A percentile compares a stretch with the other conserved stretches of the same genome.
These are phyloP conservation scores for Trichophyton rubrum DNA, from an alignment of 2,329 filamentous ascomycete genomes.

Conservation along the genomic window DNA sequence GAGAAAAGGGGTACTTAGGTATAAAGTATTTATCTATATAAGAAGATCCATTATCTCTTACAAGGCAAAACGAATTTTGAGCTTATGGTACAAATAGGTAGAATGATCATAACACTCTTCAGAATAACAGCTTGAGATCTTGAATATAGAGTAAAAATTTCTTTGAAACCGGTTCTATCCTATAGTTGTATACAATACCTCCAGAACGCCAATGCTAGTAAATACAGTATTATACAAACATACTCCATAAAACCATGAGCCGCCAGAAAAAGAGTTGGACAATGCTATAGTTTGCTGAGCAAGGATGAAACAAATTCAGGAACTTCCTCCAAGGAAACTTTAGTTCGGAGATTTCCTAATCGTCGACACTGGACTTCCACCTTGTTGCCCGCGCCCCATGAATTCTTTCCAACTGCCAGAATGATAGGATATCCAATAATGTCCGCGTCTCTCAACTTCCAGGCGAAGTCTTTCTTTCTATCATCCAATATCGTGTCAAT, in stretches of 20 bases:
- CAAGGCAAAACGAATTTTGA: too few species aligned
- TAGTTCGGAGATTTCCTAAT: constrained; percentile 46
- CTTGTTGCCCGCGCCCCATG: constrained; percentile 46
- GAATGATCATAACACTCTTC: too few species aligned
- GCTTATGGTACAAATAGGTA: too few species aligned
- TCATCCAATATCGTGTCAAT: constrained; percentile 67
- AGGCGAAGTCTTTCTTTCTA: constrained; percentile 53
- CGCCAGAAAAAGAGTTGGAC: neutral
- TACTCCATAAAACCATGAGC: neutral
- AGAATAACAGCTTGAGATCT: neutral
- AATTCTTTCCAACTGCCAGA: constrained; percentile 61
- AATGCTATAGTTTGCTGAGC: constrained; percentile 39
- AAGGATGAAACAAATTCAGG: constrained; percentile 36
- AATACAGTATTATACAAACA: neutral
- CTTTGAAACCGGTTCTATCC: neutral
- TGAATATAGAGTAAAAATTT: neutral
- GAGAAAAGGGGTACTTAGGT: too few species aligned
- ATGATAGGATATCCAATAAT: constrained; percentile 76
- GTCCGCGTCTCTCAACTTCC: constrained; percentile 87
- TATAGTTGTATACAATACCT: neutral
- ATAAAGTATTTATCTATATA: too few species aligned
- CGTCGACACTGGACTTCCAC: constrained; percentile 70
- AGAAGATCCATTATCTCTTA: too few species aligned
- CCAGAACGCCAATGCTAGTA: neutral
- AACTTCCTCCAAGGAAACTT: constrained; percentile 43